Evolutionary conservation across 1,284 basidiomycete species (phyloP).

Genomic region (Mycena citricolor): DNA sequence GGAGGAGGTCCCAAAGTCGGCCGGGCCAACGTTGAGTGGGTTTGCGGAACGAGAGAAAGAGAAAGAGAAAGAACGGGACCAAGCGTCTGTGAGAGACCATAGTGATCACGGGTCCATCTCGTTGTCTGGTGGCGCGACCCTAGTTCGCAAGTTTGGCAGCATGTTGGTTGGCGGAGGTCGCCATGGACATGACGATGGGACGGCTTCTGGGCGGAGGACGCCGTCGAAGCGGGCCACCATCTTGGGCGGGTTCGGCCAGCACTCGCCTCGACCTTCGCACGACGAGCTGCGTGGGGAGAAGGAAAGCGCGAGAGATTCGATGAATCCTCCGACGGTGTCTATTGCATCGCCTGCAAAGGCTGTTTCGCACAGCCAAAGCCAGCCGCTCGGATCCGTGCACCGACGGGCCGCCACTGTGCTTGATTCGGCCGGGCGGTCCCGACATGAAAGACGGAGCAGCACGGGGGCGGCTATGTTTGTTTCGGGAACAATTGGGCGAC

Average conservation of each 20-base stretch:
- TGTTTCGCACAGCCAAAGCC: neutral
- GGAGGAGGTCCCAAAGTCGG: conserved; percentile 27
- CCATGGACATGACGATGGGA: conserved; percentile 4
- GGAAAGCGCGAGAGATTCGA: conserved; percentile 3
- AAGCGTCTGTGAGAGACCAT: conserved; percentile 23
- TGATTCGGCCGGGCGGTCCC: conserved; percentile 58
- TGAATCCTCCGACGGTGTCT: neutral
- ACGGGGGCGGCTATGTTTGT: conserved; percentile 60
- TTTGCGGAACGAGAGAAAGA: conserved; percentile 13
- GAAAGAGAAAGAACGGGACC: neutral
- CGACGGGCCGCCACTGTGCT: conserved; percentile 57
- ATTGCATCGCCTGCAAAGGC: conserved; percentile 1
- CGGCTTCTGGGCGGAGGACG: neutral
- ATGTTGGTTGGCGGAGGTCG: conserved; percentile 8
- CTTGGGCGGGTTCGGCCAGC: conserved; percentile 1
- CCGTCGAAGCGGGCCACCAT: conserved; percentile 10
- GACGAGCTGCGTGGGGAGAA: conserved; percentile 11
- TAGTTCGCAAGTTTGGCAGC: conserved; percentile 18
- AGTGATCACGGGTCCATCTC: conserved; percentile 20
- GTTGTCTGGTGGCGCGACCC: conserved; percentile 10
- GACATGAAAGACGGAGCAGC: conserved; percentile 77
- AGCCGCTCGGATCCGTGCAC: conserved; percentile 14
- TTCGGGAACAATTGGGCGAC: conserved; percentile 14
- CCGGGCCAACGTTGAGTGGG: conserved; percentile 18
- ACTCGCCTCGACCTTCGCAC: neutral